Evolutionary conservation across 257 asterid genomes (phyloP), one percentile per base, ranked within the genome.

Genomic region (Petunia axillaris): DNA sequence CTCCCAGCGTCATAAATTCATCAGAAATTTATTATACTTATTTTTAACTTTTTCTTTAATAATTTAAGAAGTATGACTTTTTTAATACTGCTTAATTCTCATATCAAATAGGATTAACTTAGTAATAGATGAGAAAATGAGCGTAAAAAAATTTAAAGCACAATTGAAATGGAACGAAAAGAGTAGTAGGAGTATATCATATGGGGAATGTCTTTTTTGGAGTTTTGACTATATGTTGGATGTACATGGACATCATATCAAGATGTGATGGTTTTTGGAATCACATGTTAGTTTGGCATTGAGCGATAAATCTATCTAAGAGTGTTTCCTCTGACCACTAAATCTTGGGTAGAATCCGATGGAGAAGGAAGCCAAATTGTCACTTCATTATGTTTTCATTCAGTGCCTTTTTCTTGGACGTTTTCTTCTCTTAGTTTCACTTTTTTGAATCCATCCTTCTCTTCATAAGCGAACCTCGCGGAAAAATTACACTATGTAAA

Each of bases 281-380:
- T 83, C 53, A 84, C 84, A 39, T 82, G 85, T 25, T 85, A 58
- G 75, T 83, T 87, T 87, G 91, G 90, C 87, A 74, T 43, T 0
- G 66, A 80, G 87, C 80, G 85, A 74, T 79, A 86, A 77, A 82
- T 84, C 73, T 77, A 9, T 0, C 73, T 77, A 9, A 0, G 8
- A 16, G 2, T 68, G 76, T 44, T 16, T 68, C 35, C 62, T 55
- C 25, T 55, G 84, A 81, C 73, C 71, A 63, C 64, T 83, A 81
- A 80, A 91, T 86, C 86, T 88, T 79, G 80, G 80, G 73, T 85
- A 64, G 80, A 78, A 84, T 89, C 81, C 62, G 83, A 80, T 65
- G 73, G 82, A 71, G 85, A 73, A 76, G 83, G 89, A 87, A 83
- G 89, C 90, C 90, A 91, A 88, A 55, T 87, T 86, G 91, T 88